phyloP scores from a whole-genome alignment of 331 rosid genomes.

The Erythrophleum ivorense region DNA sequence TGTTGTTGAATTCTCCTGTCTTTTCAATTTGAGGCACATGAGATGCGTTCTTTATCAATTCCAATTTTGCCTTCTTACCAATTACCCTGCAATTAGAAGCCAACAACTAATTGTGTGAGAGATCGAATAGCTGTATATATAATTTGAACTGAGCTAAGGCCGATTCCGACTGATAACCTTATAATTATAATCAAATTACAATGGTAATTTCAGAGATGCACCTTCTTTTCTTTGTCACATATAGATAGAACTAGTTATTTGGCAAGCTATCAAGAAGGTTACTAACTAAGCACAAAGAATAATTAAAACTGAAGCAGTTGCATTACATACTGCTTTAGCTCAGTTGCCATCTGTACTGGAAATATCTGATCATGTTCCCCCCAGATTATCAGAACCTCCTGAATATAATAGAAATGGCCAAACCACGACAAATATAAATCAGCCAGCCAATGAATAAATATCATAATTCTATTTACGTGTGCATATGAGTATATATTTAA shows the following conservation, averaged over 20 bases:
- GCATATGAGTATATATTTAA: neutral
- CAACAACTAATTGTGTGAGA: neutral
- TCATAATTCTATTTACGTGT: neutral
- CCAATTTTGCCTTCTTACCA: slow-evolving; percentile 63
- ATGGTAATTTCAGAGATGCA: neutral
- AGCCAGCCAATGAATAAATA: neutral
- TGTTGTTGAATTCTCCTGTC: slow-evolving; percentile 64
- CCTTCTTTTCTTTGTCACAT: neutral
- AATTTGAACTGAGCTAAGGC: neutral
- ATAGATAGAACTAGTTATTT: neutral
- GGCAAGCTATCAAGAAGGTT: neutral
- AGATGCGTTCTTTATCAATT: slow-evolving; percentile 71
- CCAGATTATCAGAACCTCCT: slow-evolving; percentile 90
- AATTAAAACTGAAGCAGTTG: neutral
- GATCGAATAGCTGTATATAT: neutral
- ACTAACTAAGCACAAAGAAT: neutral
- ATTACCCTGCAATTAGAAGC: slow-evolving; percentile 58
- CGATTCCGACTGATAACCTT: neutral
- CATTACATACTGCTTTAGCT: slow-evolving; percentile 66
- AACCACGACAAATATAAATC: neutral
- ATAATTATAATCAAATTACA: neutral
- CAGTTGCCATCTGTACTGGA: slow-evolving; percentile 72
- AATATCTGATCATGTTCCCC: slow-evolving; percentile 79
- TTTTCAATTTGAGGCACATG: slow-evolving; percentile 85
- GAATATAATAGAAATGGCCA: neutral